Base-by-base conservation (phyloP, 306 rosid genomes). In the Acacia acuminata region DNA sequence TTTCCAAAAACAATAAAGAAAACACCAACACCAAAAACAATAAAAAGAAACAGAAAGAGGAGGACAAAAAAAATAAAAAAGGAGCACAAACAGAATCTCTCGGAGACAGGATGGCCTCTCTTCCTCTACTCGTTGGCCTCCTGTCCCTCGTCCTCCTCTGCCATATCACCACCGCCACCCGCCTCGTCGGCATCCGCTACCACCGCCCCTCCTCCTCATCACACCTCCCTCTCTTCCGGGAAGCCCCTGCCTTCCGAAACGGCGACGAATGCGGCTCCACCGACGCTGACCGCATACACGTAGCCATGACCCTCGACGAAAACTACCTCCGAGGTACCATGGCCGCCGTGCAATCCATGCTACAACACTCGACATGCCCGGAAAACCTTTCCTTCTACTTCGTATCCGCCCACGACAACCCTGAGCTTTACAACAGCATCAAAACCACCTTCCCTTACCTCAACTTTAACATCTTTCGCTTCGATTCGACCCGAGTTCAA, bases 251-350 rank as follows among this genome's bases (percentile, higher is more conserved):
- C 10, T 90, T 89, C 66, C 84, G 90, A 3, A 92, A 92, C 2
- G 89, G 92, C 6, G 36, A 85, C 4, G 86, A 87, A 68, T 92
- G 91, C 25, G 86, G 85, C 6, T 82, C 86, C 58, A 10, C 43
- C 0, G 75, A 25, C 8, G 27, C 78, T 2, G 75, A 87, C n/a
- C 55, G 20, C 3, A 89, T 90, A 55, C 89, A 92, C 10, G 92
- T 92, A 0, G 86, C 91, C 60, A 92, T 92, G 97, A 92, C 94
- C 71, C 88, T 92, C 0, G 97, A 90, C 24, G 91, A 82, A 3
- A 92, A 90, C 75, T 90, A 92, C 86, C 88, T 92, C 16, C 90
- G 93, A 0, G 97, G 93, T 14, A 92, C 97, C 8, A 87, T 88
- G 85, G 94, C 94, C 0, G 97, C 92, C 0, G 92, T 90, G 3